These are phyloP conservation scores for Antitrichia curtipendula DNA, from an alignment of 225 moss, liverwort and hornwort genomes.

Conservation along the genomic window DNA sequence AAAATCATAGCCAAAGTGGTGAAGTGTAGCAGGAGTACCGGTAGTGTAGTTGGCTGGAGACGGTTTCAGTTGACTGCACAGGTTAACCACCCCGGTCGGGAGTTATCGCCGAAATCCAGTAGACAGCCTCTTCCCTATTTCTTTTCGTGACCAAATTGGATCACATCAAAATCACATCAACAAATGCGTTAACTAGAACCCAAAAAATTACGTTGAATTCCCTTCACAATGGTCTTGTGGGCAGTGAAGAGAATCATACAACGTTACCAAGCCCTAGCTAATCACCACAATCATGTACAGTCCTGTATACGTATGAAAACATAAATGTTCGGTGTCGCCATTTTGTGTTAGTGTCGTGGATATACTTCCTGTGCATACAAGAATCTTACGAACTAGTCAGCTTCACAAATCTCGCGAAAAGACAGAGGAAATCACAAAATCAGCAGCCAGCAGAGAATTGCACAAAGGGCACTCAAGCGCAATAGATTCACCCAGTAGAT, in stretches of 20 bases:
- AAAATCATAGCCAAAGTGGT: background rate
- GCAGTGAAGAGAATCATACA: background rate
- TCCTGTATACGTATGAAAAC: background rate
- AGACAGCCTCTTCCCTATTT: background rate
- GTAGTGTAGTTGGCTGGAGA: background rate
- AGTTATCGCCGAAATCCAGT: background rate
- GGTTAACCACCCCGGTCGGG: background rate
- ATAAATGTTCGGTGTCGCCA: background rate
- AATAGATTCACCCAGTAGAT: conserved; percentile 5
- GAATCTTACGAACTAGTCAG: background rate
- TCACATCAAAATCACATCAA: conserved; percentile 2
- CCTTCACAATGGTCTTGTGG: background rate
- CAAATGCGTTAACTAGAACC: background rate
- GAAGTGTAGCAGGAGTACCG: background rate
- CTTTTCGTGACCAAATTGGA: background rate
- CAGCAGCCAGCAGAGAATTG: background rate
- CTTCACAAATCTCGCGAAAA: background rate
- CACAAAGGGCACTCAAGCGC: conserved; percentile 1
- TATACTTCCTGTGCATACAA: background rate
- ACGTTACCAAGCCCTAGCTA: background rate
- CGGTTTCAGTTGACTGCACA: background rate
- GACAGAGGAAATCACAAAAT: background rate
- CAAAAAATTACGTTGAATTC: background rate
- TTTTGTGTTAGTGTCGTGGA: background rate
- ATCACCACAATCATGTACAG: background rate